phyloP scores from a whole-genome alignment of 1,139 yeast species.

The Diutina pseudorugosa region DNA sequence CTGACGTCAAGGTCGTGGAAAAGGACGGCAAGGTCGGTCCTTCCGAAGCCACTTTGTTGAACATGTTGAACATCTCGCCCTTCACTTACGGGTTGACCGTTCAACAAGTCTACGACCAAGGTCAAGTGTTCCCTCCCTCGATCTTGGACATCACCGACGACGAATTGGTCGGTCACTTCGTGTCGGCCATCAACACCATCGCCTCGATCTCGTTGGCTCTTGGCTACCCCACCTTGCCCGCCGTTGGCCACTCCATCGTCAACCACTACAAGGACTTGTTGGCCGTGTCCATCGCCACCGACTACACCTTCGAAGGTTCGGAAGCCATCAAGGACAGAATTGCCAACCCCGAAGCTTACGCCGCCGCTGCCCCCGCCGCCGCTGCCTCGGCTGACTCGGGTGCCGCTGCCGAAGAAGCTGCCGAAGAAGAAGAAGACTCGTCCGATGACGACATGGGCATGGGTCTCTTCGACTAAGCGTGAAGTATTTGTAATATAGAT shows the following conservation, averaged over 20 bases:
- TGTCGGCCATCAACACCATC: slow-evolving; percentile 84
- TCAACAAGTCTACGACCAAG: slow-evolving; percentile 95
- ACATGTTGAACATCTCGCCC: slow-evolving; percentile 99
- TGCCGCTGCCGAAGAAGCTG: slow-evolving; percentile 59
- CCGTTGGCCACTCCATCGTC: slow-evolving; percentile 97
- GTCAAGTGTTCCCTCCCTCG: slow-evolving; percentile 94
- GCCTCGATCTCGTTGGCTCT: slow-evolving; percentile 95
- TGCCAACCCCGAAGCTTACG: slow-evolving; percentile 77
- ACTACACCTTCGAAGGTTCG: slow-evolving; percentile 98
- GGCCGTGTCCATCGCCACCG: slow-evolving; percentile 97
- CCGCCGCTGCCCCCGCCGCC: slow-evolving; percentile 95
- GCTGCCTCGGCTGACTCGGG: slow-evolving; percentile 56
- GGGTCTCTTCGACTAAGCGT: slow-evolving; percentile 92
- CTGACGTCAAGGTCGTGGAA: slow-evolving; percentile 91
- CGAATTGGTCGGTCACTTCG: slow-evolving; percentile 86
- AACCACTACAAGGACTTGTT: slow-evolving; percentile 99
- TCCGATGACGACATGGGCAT: slow-evolving; percentile 85
- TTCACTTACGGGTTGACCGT: slow-evolving; percentile 97
- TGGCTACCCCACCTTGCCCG: slow-evolving; percentile 99
- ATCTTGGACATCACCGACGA: slow-evolving; percentile 98
- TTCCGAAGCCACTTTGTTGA: slow-evolving; percentile 96
- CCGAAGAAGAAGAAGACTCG: slow-evolving; percentile 47
- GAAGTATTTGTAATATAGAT: not conserved
- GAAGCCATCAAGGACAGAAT: slow-evolving; percentile 98
- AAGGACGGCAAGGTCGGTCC: slow-evolving; percentile 90